phyloP scores from a whole-genome alignment of 805 yeast genomes.

The Henningerozyma blattae region DNA sequence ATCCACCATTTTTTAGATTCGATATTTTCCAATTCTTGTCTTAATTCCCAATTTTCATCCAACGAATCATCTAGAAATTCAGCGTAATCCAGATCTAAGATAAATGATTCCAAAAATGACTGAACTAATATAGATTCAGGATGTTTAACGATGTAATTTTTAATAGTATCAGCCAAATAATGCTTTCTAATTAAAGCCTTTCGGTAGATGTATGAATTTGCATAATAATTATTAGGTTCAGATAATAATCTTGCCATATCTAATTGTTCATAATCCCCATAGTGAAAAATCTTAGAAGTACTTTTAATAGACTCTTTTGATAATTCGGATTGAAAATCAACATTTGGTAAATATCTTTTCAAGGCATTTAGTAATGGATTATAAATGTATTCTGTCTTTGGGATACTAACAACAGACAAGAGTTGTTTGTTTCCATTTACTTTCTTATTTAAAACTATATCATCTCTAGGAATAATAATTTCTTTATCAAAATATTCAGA shows the following conservation, averaged over 20 bases:
- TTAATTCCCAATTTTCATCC: conserved; percentile 82
- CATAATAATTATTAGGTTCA: conserved; percentile 33
- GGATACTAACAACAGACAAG: conserved; percentile 22
- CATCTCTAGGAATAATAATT: conserved; percentile 4
- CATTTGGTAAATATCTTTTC: conserved; percentile 21
- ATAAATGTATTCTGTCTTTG: conserved; percentile 29
- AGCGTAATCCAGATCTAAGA: conserved; percentile 85
- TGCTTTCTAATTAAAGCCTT: conserved; percentile 89
- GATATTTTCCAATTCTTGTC: conserved; percentile 58
- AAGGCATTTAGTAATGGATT: conserved; percentile 26
- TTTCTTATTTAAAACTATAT: conserved; percentile 4
- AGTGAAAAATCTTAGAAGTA: conserved; percentile 45
- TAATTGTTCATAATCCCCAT: conserved; percentile 81
- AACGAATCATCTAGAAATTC: conserved; percentile 89
- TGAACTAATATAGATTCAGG: conserved; percentile 48
- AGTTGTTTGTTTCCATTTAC: neutral
- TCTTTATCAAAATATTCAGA: conserved; percentile 3
- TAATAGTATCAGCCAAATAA: conserved; percentile 75
- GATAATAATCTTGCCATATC: conserved; percentile 52
- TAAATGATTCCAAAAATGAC: conserved; percentile 66
- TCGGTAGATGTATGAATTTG: conserved; percentile 76
- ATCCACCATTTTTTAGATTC: conserved; percentile 51
- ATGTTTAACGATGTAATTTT: conserved; percentile 58
- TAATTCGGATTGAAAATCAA: conserved; percentile 21
- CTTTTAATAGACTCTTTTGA: conserved; percentile 3